Evolutionary conservation across 495 filamentous ascomycete genomes (phyloP), one percentile per base, ranked within the genome.

Genomic region (Neurospora tetraspora): DNA sequence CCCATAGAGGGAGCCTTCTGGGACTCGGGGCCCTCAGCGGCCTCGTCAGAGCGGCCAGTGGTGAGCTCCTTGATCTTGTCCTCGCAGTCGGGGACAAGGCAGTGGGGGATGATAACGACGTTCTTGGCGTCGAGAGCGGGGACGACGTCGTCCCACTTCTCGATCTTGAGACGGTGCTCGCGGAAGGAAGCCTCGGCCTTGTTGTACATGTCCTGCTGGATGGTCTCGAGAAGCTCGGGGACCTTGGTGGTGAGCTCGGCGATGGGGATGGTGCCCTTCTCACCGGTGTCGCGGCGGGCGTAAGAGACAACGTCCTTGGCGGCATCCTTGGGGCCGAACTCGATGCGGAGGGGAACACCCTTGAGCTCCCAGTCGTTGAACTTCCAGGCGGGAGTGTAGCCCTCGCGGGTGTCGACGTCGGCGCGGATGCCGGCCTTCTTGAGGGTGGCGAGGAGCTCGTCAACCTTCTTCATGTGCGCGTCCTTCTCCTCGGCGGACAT

Each of bases 361-460:
- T 93, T 94, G 73, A 97, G 85, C 82, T 99, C 96, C 92, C 92
- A 97, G 83, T 98, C 93, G 85, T 96, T 96, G 87, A 98, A 98
- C 82, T 99, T 98, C 88, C 90, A 97, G 74, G 93, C 95, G 16
- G 96, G 94, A 72, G 93, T 94, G 85, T 97, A 94, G 72, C 89
- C 90, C 9, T 97, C 93, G 53, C 96, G 89, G 74, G 86, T 83
- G 80, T 99, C 96, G 72, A 89, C 88, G 53, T 93, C 88, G 42
- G 83, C 86, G 53, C 93, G 91, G 68, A 95, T 82, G 71, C 89
- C 89, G 39, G 87, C 88, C 68, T 87, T 90, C 79, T 85, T 86
- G 31, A 97, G 84, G 12, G 87, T 86, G 23, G 82, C 79, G 72
- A 87, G 87, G 47, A 98, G 84, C 36, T 87, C 87, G 53, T 93